These are phyloP conservation scores for Podospora fimiseda DNA, from an alignment of 495 filamentous ascomycete genomes.

Conservation along the genomic window DNA sequence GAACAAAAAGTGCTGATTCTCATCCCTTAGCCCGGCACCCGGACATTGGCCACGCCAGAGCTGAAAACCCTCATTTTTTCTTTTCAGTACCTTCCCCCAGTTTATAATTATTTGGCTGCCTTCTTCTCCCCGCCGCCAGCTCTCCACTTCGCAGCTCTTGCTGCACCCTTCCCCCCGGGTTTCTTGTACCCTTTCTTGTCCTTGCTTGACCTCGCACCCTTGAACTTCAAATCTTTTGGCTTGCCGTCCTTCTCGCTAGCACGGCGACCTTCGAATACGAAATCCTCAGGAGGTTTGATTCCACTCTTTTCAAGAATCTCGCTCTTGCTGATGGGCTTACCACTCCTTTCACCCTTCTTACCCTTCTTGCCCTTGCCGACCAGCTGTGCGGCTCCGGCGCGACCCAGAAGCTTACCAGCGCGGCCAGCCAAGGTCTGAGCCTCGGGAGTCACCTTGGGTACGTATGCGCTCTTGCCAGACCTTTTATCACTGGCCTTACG, in stretches of 20 bases:
- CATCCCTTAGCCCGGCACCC: too few species aligned
- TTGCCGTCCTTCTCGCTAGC: conserved; percentile 61
- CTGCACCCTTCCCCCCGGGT: conserved; percentile 20
- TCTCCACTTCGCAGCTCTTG: conserved; percentile 59
- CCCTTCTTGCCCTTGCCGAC: conserved; percentile 22
- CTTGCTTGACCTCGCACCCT: conserved; percentile 39
- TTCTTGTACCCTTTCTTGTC: conserved; percentile 35
- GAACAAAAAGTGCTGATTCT: too few species aligned
- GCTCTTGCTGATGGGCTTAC: conserved; percentile 22
- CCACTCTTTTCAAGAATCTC: background rate
- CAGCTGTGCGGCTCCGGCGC: conserved; percentile 64
- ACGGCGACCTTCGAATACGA: conserved; percentile 87
- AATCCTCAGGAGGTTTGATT: conserved; percentile 52
- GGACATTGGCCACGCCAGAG: too few species aligned
- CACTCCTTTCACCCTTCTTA: conserved; percentile 17
- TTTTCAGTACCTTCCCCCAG: conserved; percentile 3
- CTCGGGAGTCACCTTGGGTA: conserved; percentile 58
- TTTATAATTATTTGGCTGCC: background rate
- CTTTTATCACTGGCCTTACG: conserved; percentile 17
- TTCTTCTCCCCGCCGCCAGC: background rate
- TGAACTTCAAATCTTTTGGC: conserved; percentile 58
- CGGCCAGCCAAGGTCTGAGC: conserved; percentile 71
- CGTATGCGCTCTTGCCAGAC: conserved; percentile 37
- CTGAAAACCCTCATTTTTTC: too few species aligned
- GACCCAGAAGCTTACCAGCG: conserved; percentile 74